Evolutionary conservation across 2,329 filamentous ascomycete genomes (phyloP).

Genomic region (Colletotrichum navitas): DNA sequence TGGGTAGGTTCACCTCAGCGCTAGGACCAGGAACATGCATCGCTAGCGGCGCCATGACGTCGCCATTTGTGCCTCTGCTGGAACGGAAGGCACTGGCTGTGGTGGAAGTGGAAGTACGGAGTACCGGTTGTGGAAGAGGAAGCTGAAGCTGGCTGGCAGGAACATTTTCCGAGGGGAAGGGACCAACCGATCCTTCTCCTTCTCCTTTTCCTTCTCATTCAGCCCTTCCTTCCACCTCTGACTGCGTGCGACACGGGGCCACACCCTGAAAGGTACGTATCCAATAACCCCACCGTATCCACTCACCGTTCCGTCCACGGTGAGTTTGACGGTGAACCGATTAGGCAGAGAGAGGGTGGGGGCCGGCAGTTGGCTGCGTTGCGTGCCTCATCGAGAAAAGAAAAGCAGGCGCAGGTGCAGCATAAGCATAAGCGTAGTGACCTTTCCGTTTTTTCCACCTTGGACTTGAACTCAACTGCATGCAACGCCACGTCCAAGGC

Average conservation of each 20-base stretch:
- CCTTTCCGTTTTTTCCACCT: background rate
- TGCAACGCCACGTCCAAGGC: background rate
- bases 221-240: background rate
- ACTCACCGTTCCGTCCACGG: background rate
- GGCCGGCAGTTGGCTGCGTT: background rate
- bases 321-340: slow-evolving; percentile 2
- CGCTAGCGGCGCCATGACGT: slow-evolving; percentile 36
- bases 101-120: background rate
- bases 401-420: background rate
- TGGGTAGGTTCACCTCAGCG: slow-evolving; percentile 6
- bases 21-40: slow-evolving; percentile 39
- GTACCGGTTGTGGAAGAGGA: too few relatives aligned
- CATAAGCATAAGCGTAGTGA: too few relatives aligned
- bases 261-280: background rate
- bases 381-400: slow-evolving; percentile 4
- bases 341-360: background rate
- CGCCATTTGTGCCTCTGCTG: slow-evolving; percentile 25
- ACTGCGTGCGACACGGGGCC: background rate
- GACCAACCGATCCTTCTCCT: background rate
- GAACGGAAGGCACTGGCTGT: background rate
- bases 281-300: background rate
- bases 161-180: background rate
- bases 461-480: background rate
- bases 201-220: too few relatives aligned
- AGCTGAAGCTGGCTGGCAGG: too few relatives aligned